Base-by-base conservation (phyloP, 2,329 filamentous ascomycete species). In the Xylariaceae sp. region DNA sequence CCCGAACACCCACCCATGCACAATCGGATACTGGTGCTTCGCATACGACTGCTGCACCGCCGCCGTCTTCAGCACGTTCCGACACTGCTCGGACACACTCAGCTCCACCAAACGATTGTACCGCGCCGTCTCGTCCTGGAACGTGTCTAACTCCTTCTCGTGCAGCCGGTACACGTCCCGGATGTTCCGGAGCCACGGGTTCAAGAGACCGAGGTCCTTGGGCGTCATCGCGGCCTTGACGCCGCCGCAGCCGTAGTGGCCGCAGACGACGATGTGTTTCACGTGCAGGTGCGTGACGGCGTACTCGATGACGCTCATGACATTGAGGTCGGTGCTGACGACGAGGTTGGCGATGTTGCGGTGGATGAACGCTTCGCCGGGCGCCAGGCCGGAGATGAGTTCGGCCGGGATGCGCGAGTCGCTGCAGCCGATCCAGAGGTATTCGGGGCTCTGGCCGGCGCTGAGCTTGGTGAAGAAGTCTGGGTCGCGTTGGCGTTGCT, bases 321-420 rank as follows among this genome's bases (percentile, higher is more conserved):
- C 85, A 74, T 87, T 92, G 70, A 95, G 82, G 72, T 97, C 92
- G 64, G 85, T 87, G 71, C 87, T 85, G 76, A 86, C 85, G 59
- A 96, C 82, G 65, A 95, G 82, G 79, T 96, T 96, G 76, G 91
- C 92, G 74, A 96, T 96, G 79, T 97, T 96, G 75, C 92, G 89
- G 80, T 96, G 91, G 67, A 95, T 88, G 74, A 96, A 97, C 69
- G 93, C 88, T 75, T 96, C 90, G 67, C 92, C 92, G n/a, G 92
- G 90, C 71, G 88, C 81, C 58, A 93, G 83, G 66, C 89, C 88
- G 51, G 91, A 86, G 73, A 97, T 86, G 71, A 89, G 89, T 70
- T 92, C 93, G 69, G 93, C 92, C n/a, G 92, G 92, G 72, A 93
- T 90, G 66, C 92, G 89, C 47, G 87, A 91, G 79, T 96, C 92